These are phyloP conservation scores for Clavulina sp. DNA, from an alignment of 768 basidiomycete species.

Conservation along the genomic window DNA sequence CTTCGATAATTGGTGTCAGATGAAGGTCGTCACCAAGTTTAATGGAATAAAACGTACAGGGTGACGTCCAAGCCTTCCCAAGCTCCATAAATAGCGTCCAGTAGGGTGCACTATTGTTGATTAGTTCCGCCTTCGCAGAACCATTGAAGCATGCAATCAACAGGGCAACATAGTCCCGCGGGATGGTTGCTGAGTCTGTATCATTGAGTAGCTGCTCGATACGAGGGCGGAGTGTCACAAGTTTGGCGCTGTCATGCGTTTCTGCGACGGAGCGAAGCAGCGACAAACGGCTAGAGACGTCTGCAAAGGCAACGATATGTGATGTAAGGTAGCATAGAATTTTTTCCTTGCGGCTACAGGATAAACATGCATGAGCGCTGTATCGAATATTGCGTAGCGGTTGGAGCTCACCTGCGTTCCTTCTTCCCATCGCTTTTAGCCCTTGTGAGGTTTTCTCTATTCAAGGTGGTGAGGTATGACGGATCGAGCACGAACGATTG, in stretches of 20 bases:
- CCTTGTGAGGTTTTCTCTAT: conserved; percentile 35
- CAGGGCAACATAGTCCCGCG: conserved; percentile 3
- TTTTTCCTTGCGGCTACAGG: conserved; percentile 44
- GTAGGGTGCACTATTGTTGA: background rate
- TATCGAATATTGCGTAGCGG: background rate
- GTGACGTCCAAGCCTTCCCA: background rate
- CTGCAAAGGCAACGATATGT: conserved; percentile 45
- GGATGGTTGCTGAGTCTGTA: conserved; percentile 7
- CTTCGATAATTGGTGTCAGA: background rate
- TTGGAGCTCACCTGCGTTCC: conserved; percentile 30
- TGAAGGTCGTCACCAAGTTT: background rate
- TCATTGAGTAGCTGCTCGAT: conserved; percentile 22
- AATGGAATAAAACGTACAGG: background rate
- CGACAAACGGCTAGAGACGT: conserved; percentile 29
- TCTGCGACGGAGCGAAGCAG: conserved; percentile 34
- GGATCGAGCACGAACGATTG: conserved; percentile 20
- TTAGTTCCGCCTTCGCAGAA: conserved; percentile 20
- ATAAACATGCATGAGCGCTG: conserved; percentile 1
- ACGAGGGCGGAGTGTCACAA: conserved; percentile 41
- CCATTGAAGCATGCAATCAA: conserved; percentile 29
- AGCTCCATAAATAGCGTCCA: background rate
- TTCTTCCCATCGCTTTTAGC: conserved; percentile 38
- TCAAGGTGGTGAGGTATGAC: conserved; percentile 38
- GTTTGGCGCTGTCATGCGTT: conserved; percentile 32
- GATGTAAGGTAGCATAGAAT: conserved; percentile 65